Evolutionary conservation across 352 stramenopile genomes (phyloP), one percentile per base, ranked within the genome.

Genomic region (Phytopythium helicoides): DNA sequence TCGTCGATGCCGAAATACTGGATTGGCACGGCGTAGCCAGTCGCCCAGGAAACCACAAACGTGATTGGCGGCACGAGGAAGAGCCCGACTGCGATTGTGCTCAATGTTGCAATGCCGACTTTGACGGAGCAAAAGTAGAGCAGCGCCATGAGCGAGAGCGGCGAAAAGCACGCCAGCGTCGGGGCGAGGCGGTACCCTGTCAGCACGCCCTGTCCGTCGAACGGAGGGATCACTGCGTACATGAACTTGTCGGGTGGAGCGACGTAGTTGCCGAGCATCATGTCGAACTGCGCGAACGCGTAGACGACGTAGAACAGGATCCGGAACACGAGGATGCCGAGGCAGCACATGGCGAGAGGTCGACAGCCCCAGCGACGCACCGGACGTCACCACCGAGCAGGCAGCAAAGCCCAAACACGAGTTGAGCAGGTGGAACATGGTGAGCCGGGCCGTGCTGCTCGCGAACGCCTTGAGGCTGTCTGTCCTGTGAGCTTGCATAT

Each of bases 61-160:
- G 63, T 69, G 39, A 68, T 46, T 2, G 62, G 54, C 28, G 62
- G 64, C 0, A 54, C 50, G 21, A 82, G 44, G 11, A 74, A 58
- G 49, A 81, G 39, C 25, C 55, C 50, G 18, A 76, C 48, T 16
- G 66, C 56, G 9, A 75, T 6, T 0, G 58, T 48, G 36, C 74
- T 86, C 25, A 85, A 56, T 18, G 60, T 38, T 16, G 68, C 68
- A 23, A 90, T 54, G 44, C 60, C 50, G 26, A 81, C 69, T 56
- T 90, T 90, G 54, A 86, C 53, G 8, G 69, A 59, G 47, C 76
- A 52, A 48, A 86, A 88, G 55, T 90, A 90, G 38, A 88, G 64
- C 52, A 87, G 69, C 63, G 71, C 75, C 64, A 84, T 75, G 36
- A 90, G 63, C 23, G 76, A 84, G 31, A 86, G 37, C 48, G 75